These are phyloP conservation scores for Psilocybe mexicana DNA, from an alignment of 1,284 basidiomycete species.

Conservation along the genomic window DNA sequence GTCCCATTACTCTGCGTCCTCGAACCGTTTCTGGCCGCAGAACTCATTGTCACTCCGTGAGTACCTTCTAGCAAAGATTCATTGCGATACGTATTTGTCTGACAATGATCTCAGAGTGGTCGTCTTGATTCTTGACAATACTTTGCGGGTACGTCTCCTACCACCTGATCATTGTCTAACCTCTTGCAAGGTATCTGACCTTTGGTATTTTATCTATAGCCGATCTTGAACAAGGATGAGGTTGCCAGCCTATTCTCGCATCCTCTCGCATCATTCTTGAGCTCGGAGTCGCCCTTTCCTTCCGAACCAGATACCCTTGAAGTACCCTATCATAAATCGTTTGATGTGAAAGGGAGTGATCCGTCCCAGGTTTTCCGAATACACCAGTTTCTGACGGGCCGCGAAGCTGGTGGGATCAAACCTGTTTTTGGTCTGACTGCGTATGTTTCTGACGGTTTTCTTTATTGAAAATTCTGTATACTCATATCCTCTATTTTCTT, in stretches of 20 bases:
- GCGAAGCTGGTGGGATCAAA: conserved; percentile 78
- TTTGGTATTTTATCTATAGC: conserved; percentile 42
- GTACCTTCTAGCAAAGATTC: conserved; percentile 22
- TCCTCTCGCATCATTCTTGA: conserved; percentile 75
- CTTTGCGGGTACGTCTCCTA: conserved; percentile 50
- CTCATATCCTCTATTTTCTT: not conserved
- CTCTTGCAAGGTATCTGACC: not conserved
- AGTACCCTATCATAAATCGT: conserved; percentile 64
- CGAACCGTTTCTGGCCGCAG: conserved; percentile 73
- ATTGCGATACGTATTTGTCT: not conserved
- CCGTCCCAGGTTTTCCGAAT: conserved; percentile 43
- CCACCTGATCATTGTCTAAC: not conserved
- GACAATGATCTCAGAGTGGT: conserved; percentile 59
- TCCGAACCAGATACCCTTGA: conserved; percentile 55
- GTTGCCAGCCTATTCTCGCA: conserved; percentile 82
- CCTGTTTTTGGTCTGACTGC: conserved; percentile 83
- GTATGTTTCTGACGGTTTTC: conserved; percentile 42
- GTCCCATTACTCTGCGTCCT: conserved; percentile 75
- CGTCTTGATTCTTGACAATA: conserved; percentile 76
- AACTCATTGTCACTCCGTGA: conserved; percentile 79
- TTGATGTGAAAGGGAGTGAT: conserved; percentile 54
- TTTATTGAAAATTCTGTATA: conserved; percentile 1
- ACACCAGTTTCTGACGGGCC: conserved; percentile 80
- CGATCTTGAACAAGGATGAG: conserved; percentile 77
- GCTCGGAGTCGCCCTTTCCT: conserved; percentile 60